A percentile compares a stretch with the other conserved stretches of the same genome.
Conservation (phyloP, 352 stramenopile genomes). For the Globisporangium okanoganense region DNA sequence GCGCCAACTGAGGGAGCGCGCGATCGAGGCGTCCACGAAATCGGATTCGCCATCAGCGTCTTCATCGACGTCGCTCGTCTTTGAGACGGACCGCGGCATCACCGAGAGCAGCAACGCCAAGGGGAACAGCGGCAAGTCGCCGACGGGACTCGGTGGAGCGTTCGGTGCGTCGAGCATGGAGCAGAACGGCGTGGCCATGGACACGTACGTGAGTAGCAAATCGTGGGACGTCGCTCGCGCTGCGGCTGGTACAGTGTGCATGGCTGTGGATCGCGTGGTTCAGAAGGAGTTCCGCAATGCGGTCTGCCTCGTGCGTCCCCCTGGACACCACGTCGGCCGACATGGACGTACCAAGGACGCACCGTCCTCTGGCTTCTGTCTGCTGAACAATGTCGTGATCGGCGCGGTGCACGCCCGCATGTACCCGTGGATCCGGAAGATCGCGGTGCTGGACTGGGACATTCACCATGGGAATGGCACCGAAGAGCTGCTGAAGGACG, state of each 20-base stretch:
- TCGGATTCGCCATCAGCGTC: conserved; percentile 25
- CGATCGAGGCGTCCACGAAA: conserved; percentile 46
- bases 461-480: conserved; percentile 99
- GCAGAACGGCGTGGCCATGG: conserved; percentile 63
- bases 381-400: conserved; percentile 99
- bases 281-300: conserved; percentile 77
- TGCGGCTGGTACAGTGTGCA: conserved; percentile 73
- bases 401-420: conserved; percentile 96
- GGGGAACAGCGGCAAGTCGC: conserved; percentile 30
- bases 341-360: conserved; percentile 68
- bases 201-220: conserved; percentile 85
- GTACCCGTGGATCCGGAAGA: conserved; percentile 87
- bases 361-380: conserved; percentile 93
- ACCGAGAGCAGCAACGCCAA: conserved; percentile 34
- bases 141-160: conserved; percentile 50
- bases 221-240: conserved; percentile 82
- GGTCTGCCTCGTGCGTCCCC: conserved; percentile 87
- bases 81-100: conserved; percentile 74
- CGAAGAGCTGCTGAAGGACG: conserved; percentile 86
- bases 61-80: conserved; percentile 53
- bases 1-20: conserved; percentile 63
- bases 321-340: conserved; percentile 90
- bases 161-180: conserved; percentile 68
- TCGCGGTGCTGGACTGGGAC: conserved; percentile 98
- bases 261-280: conserved; percentile 78